Evolutionary conservation across 225 moss, liverwort and hornwort genomes (phyloP).

Genomic region (Lunularia cruciata): DNA sequence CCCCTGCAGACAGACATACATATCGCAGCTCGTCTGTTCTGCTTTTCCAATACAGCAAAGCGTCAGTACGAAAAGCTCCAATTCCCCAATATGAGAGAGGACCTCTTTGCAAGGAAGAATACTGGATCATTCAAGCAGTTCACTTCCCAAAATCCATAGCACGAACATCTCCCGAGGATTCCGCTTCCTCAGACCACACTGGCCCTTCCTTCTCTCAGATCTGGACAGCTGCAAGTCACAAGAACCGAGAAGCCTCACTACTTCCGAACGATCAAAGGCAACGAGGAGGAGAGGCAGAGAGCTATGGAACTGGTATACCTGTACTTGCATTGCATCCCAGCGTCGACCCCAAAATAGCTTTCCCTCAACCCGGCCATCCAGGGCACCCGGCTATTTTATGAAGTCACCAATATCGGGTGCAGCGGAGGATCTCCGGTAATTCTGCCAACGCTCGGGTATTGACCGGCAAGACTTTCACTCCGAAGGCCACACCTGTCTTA

Average conservation of each 20-base stretch:
- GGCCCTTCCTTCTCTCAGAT: background rate
- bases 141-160: background rate
- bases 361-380: background rate
- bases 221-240: background rate
- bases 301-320: too few species aligned
- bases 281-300: background rate
- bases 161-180: background rate
- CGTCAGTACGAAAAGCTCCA: background rate
- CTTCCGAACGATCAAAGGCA: background rate
- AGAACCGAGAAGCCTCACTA: background rate
- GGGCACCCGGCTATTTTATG: background rate
- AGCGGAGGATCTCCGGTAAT: background rate
- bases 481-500: background rate
- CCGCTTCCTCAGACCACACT: background rate
- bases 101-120: background rate
- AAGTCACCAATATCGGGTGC: background rate
- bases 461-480: background rate
- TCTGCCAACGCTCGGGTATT: too few species aligned
- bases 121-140: background rate
- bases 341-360: background rate
- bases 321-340: background rate
- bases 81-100: background rate
- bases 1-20: background rate
- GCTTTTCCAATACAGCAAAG: too few species aligned
- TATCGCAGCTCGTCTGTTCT: too few species aligned